Evolutionary conservation across 768 basidiomycete genomes (phyloP).

Genomic region (Phanerochaete carnosa): DNA sequence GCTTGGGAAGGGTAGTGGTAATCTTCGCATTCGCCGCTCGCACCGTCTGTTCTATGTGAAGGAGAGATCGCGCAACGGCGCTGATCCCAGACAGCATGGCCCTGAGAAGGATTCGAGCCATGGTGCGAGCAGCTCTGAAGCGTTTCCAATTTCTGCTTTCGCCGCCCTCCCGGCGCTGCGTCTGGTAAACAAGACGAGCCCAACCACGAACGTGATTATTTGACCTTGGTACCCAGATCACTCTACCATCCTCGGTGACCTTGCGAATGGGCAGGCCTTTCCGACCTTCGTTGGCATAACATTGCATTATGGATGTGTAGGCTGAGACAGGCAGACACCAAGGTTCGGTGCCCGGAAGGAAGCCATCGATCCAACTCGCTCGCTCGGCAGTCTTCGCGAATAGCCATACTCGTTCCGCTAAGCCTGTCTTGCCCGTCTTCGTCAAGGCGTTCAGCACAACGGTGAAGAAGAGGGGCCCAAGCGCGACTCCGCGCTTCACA

Average conservation of each 20-base stretch:
- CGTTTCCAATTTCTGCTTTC: slow-evolving; percentile 19
- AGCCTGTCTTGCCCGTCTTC: slow-evolving; percentile 49
- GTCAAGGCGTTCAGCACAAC: slow-evolving; percentile 56
- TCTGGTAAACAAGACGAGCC: slow-evolving; percentile 13
- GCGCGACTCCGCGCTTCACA: slow-evolving; percentile 39
- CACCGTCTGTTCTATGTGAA: slow-evolving; percentile 19
- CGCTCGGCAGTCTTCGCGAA: slow-evolving; percentile 58
- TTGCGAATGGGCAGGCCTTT: slow-evolving; percentile 20
- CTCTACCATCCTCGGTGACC: neutral
- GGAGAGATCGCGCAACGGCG: slow-evolving; percentile 11
- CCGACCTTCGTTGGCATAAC: slow-evolving; percentile 48
- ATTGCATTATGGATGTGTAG: slow-evolving; percentile 70
- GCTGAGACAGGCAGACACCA: slow-evolving; percentile 68
- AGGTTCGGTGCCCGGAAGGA: slow-evolving; percentile 30
- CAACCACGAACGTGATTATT: slow-evolving; percentile 31
- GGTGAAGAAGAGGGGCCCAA: slow-evolving; percentile 62
- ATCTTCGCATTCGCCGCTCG: slow-evolving; percentile 20
- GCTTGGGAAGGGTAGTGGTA: slow-evolving; percentile 30
- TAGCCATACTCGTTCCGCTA: slow-evolving; percentile 64
- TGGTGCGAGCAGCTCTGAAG: slow-evolving; percentile 17
- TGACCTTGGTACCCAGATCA: slow-evolving; percentile 17
- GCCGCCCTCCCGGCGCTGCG: neutral
- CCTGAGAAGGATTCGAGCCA: slow-evolving; percentile 31
- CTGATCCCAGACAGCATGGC: slow-evolving; percentile 22
- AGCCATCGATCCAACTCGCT: slow-evolving; percentile 41